Conservation (phyloP, 2,329 filamentous ascomycete genomes). For the Dactylellina sp. region DNA sequence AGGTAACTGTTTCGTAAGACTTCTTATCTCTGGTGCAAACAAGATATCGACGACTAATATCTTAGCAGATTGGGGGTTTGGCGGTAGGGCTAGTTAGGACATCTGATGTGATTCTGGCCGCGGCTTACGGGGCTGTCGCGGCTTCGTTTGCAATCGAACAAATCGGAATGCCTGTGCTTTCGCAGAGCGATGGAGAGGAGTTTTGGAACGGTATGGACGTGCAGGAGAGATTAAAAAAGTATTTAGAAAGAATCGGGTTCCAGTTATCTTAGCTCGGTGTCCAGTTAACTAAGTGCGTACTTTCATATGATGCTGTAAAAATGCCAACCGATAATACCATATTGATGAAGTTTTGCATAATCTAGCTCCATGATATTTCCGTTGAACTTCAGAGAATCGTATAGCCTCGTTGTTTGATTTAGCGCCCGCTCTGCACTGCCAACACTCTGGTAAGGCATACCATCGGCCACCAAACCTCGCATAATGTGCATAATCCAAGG, state of each 20-base stretch:
- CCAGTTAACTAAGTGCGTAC: no score
- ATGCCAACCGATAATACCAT: no score
- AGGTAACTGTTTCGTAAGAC: conserved; percentile 85
- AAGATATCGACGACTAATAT: conserved; percentile 59
- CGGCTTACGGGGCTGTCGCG: conserved; percentile 81
- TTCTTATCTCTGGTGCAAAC: conserved; percentile 13
- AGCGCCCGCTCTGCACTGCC: no score
- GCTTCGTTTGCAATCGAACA: conserved; percentile 97
- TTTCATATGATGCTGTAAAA: no score
- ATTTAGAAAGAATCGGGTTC: conserved; percentile 62
- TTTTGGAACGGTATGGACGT: conserved; percentile 73
- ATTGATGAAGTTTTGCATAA: no score
- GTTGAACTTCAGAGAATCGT: no score
- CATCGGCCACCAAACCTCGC: no score
- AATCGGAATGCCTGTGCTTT: conserved; percentile 79
- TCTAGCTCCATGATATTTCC: no score
- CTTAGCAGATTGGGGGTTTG: conserved; percentile 67
- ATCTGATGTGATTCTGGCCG: conserved; percentile 74
- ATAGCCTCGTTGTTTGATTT: no score
- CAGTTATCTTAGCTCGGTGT: no score
- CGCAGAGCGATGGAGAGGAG: conserved; percentile 67
- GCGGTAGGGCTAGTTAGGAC: conserved; percentile 71
- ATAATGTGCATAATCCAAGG: no score
- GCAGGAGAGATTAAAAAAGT: conserved; percentile 68
- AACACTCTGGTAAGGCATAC: no score